A percentile compares a stretch with the other conserved stretches of the same genome.
Evolutionary conservation across 352 stramenopile genomes (phyloP).

Genomic region (Phytophthora brassicae): DNA sequence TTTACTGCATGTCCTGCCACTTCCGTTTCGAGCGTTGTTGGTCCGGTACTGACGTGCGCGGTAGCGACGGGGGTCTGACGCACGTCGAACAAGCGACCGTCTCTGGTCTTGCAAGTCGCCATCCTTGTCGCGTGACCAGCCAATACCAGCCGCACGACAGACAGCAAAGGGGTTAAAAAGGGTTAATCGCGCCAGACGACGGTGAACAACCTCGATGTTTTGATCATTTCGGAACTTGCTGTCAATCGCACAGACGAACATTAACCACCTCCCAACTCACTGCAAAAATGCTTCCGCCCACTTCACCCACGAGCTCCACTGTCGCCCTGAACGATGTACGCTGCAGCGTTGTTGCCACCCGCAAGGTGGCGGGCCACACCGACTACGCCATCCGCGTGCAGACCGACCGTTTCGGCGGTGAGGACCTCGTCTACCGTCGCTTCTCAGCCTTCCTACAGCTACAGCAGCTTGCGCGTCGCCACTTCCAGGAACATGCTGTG

Average conservation of each 20-base stretch:
- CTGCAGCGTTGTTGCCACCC: conserved; percentile 69
- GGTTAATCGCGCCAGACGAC: conserved; percentile 27
- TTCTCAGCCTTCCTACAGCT: conserved; percentile 88
- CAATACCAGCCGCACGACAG: conserved; percentile 11
- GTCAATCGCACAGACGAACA: conserved; percentile 17
- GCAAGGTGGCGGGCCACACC: conserved; percentile 77
- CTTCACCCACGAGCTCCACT: conserved; percentile 20
- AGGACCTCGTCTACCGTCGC: conserved; percentile 77
- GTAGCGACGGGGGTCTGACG: conserved; percentile 17
- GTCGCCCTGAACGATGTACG: conserved; percentile 58
- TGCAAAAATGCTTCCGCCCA: conserved; percentile 36
- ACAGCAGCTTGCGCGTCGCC: conserved; percentile 65
- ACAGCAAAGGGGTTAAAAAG: no score
- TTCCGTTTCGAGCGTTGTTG: conserved; percentile 22
- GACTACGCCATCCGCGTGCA: conserved; percentile 85
- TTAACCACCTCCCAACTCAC: background rate
- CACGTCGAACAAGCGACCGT: conserved; percentile 15
- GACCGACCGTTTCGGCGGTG: conserved; percentile 54
- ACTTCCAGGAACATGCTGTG: conserved; percentile 61
- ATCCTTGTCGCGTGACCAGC: conserved; percentile 36
- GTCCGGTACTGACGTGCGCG: conserved; percentile 28
- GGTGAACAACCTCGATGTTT: background rate
- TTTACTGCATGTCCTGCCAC: background rate
- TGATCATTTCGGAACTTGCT: conserved; percentile 34
- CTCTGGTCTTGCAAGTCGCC: conserved; percentile 22